Conservation (phyloP, 495 filamentous ascomycete genomes). For the Glarea lozoyensis region DNA sequence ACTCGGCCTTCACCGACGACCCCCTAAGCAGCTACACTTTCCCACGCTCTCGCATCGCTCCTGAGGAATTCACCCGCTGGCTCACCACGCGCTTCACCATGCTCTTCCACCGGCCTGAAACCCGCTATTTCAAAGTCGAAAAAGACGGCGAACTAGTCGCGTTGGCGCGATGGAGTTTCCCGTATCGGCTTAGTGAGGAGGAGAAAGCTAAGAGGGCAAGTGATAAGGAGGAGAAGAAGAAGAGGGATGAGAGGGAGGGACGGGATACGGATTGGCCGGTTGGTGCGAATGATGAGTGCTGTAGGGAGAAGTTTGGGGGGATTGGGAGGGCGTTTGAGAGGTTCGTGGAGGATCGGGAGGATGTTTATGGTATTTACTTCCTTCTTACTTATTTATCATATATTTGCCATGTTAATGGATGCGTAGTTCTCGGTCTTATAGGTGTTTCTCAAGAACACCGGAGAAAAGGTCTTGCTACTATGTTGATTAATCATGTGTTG, state of each 20-base stretch:
- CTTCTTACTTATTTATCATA: not conserved
- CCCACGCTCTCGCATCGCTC: not conserved
- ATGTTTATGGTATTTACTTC: conserved; percentile 19
- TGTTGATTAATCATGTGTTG: conserved; percentile 16
- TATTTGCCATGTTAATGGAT: conserved; percentile 2
- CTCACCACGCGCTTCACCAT: conserved; percentile 3
- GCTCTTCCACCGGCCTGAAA: conserved; percentile 8
- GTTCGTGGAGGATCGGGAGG: conserved; percentile 6
- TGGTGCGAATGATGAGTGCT: conserved; percentile 16
- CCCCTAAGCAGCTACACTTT: conserved; percentile 6
- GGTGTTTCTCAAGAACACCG: conserved; percentile 11
- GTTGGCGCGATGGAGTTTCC: conserved; percentile 13
- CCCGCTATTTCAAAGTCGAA: conserved; percentile 14
- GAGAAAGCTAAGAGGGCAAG: conserved; percentile 6
- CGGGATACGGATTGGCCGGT: conserved; percentile 12
- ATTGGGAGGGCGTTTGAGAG: conserved; percentile 1
- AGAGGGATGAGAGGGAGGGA: not conserved
- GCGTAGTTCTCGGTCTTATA: conserved; percentile 11
- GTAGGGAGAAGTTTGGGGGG: conserved; percentile 15
- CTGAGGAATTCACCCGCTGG: conserved; percentile 6
- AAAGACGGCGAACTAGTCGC: conserved; percentile 6
- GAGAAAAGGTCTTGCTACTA: conserved; percentile 13
- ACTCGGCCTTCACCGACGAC: conserved; percentile 15
- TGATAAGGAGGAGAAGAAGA: conserved; percentile 3
- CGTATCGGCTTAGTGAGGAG: conserved; percentile 10